Base-by-base conservation (phyloP, 176 grass and related monocot genomes). In the Carex pumila region DNA sequence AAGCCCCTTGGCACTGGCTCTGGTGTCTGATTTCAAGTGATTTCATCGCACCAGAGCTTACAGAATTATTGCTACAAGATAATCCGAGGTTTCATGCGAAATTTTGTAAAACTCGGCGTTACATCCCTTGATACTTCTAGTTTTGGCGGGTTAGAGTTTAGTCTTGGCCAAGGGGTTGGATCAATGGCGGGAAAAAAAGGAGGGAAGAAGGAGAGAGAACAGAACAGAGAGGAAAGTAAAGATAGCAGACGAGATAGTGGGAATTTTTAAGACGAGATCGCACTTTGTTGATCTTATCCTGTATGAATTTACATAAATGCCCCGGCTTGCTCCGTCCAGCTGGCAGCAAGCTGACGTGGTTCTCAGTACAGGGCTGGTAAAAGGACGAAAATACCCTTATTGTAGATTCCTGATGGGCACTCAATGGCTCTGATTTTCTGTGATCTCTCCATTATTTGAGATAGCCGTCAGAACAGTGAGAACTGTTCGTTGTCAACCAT, bases 181-280 rank as follows among this genome's bases (percentile, higher is more conserved):
- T 83, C 81, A 52, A 56, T 83, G 81, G 81, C 81, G 81, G 81
- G 81, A 83, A 83, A 83, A 83, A 83, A 83, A 17, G 62, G 81
- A 69, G 81, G 81, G 81, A 68, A 83, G 49, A 83, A 56, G 22
- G 50, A 32, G 63, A 82, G 47, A 53, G 47, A 10, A 31, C 22
- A 54, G 62, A 11, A 22, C 37, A 68, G 63, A 83, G 41, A 52
- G 59, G 34, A 81, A 64, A 81, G 79, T 49, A 66, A 83, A 83
- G 22, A 53, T 22, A 83, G 47, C 43, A 32, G 81, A 83, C 10
- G 4, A 83, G 61, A 14, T 83, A 49, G 81, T 83, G 81, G 80
- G 62, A 83, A 83, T 83, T 68, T 68, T 83, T n/a, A 69, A 30
- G 36, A 43, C 39, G 58, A 54, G 17, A 49, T 83, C 41, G 64